phyloP scores from a whole-genome alignment of 495 filamentous ascomycete genomes.

The Hypoxylon trugodes region DNA sequence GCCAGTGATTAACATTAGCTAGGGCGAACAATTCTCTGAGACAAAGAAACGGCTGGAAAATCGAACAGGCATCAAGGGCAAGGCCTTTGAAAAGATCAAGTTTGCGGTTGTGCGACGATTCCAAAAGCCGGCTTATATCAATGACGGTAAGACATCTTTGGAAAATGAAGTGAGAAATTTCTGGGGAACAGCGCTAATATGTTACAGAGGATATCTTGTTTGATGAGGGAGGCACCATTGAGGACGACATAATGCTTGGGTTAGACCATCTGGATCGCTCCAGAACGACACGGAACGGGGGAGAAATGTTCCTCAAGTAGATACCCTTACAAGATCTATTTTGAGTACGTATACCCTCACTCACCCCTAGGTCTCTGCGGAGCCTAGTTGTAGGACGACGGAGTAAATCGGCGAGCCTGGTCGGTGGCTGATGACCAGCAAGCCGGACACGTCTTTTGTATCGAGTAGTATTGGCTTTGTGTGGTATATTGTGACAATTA shows the following conservation, averaged over 20 bases:
- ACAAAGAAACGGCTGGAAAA: conserved; percentile 91
- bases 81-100: conserved; percentile 98
- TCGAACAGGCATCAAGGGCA: conserved; percentile 93
- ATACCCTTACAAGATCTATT: background rate
- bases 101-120: conserved; percentile 86
- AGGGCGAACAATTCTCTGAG: conserved; percentile 88
- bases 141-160: conserved; percentile 90
- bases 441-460: conserved; percentile 29
- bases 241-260: conserved; percentile 80
- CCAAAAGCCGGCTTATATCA: conserved; percentile 80
- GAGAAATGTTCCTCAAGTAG: conserved; percentile 67
- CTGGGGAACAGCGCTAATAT: conserved; percentile 30
- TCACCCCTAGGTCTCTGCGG: background rate
- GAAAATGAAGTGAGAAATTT: background rate
- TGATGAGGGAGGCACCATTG: conserved; percentile 66
- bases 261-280: conserved; percentile 87
- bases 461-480: conserved; percentile 27
- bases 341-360: background rate
- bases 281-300: conserved; percentile 60
- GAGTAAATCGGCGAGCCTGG: conserved; percentile 5
- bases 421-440: conserved; percentile 1
- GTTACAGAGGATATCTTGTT: conserved; percentile 80
- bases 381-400: background rate
- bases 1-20: conserved; percentile 22
- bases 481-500: conserved; percentile 12